Base-by-base conservation (phyloP, 345 rosid species). In the Salix dunnii region DNA sequence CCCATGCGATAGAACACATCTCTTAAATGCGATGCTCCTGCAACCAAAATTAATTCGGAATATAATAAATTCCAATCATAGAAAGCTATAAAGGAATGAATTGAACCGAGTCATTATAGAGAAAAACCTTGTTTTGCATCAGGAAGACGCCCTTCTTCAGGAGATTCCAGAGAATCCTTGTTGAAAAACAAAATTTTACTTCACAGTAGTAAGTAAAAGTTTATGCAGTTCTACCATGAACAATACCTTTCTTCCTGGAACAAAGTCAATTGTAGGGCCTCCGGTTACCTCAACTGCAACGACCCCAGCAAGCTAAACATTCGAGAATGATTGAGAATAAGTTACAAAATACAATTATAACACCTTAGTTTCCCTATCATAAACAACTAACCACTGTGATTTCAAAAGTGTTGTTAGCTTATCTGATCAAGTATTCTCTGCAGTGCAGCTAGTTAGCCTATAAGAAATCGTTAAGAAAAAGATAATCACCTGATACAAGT, bases 1-100 rank as follows among this genome's bases (percentile, higher is more conserved):
- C 97, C 99, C 97, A 94, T 94, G 46, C 97, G 91, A 68, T 86
- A 79, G 82, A 94, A 95, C 73, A 93, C 80, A 65, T 88, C 87
- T 85, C 86, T 88, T 28, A 91, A 67, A 82, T 90, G 97, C 14
- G 84, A 64, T 31, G 85, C 90, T 16, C 89, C 95, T 92, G 85
- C 60, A 79, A 40, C 40, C 66, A 66, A 75, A 66, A 70, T 33
- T n/a, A 27, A 72, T 64, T 35, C 25, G 33, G 18, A 53, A 68
- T 40, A 70, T 16, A 20, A 72, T 42, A 23, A 2, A 13, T 28
- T 20, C 38, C 10, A 35, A 5, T 33, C 42, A 30, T 18, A 66
- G 42, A 33, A 35, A 66, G 40, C 60, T 6, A 33, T 40, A 17
- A 17, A 10, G 9, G 28, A 23, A 28, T 14, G 30, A 14, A 30